Base-by-base conservation (phyloP, 2,329 filamentous ascomycete species). In the Verticillium dahliae region DNA sequence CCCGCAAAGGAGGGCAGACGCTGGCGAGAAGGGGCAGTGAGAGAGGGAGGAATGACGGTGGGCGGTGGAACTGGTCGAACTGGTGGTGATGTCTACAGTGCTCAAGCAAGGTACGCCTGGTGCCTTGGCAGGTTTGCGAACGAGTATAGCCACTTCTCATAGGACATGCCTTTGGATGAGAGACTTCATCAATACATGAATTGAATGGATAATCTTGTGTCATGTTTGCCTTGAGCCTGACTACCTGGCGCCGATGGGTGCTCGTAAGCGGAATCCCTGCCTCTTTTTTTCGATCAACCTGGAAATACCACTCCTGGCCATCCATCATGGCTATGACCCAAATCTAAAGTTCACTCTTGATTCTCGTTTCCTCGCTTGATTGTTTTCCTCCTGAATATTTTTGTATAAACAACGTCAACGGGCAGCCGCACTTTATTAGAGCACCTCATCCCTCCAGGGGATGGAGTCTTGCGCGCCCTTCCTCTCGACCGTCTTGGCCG, bases 381-480 rank as follows among this genome's bases (percentile, higher is more conserved):
- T 54, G 35, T 34, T 60, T 59, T 33, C 55, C 15, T 61, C 61
- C 55, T n/a, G 56, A 27, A 27, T 4, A 27, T 3, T 27, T 27
- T 27, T 27, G 27, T 27, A 27, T 27, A 27, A 27, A 27, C 3
- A 27, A 27, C 27, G 4, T 27, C 27, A 27, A 27, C 27, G 27
- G 3, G 27, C 27, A 27, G n/a, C 18, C 27, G 31, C 18, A 22
- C 3, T 5, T 15, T n/a, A n/a, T 50, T 9, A 63, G 56, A 57
- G 50, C 41, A 79, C 66, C 68, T 79, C 76, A 61, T 78, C 72
- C 65, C 72, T 76, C 77, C 77, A 79, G 1, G 77, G 77, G 63
- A 79, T 79, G 45, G 77, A 79, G 54, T 72, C 67, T 60, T 78
- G 77, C 14, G 76, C 76, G n/a, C 76, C 76, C 65, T 74, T 78